Evolutionary conservation across 164 flowering plant genomes (phyloP).

Genomic region (Echeveria elegans): DNA sequence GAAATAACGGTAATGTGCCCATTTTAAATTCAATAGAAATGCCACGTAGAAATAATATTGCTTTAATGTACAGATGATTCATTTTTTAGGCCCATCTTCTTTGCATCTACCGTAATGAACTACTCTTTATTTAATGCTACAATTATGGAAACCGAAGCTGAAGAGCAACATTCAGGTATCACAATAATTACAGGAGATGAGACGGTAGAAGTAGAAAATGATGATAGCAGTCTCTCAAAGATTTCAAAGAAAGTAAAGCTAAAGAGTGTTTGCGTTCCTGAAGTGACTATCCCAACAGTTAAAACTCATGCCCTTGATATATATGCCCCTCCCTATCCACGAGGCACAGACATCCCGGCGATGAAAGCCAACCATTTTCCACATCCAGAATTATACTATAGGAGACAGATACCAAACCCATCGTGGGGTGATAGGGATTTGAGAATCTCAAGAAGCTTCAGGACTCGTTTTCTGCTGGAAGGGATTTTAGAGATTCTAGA

Average conservation of each 20-base stretch:
- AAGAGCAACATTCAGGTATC: constrained; percentile 75
- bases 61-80: background rate
- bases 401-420: background rate
- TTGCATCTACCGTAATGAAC: background rate
- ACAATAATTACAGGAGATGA: constrained; percentile 59
- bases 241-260: background rate
- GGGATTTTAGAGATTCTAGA: background rate
- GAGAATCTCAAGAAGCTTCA: background rate
- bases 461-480: background rate
- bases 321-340: constrained; percentile 31
- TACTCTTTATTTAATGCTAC: background rate
- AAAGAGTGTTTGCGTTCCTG: constrained; percentile 64
- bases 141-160: constrained; percentile 35
- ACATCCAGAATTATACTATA: background rate
- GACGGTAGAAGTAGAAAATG: background rate
- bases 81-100: background rate
- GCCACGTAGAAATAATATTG: background rate
- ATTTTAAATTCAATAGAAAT: background rate
- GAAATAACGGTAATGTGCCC: constrained; percentile 57
- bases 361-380: background rate
- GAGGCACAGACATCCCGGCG: background rate
- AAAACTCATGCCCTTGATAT: constrained; percentile 54
- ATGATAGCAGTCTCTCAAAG: background rate
- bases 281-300: constrained; percentile 78
- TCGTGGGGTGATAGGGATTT: background rate